Base-by-base conservation (phyloP, 352 stramenopile species). In the Phytopythium montanum region DNA sequence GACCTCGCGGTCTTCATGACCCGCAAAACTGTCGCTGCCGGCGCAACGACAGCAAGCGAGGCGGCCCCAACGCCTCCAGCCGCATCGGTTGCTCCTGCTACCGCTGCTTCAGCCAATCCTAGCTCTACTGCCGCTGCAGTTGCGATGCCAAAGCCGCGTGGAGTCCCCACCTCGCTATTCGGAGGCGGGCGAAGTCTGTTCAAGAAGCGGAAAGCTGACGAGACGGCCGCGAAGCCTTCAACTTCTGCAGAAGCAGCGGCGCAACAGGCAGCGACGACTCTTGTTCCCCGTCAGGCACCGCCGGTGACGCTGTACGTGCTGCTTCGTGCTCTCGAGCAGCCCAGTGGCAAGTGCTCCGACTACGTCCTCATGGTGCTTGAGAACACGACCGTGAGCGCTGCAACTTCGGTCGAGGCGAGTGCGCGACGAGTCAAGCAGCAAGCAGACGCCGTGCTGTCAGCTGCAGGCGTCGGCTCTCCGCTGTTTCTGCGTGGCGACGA, bases 401-500 rank as follows among this genome's bases (percentile, higher is more conserved):
- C 31, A 1, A 61, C 45, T 19, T 39, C 42, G 2, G 56, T 85
- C 2, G 64, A 74, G 34, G 34, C 51, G n/a, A 14, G 33, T 12
- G 51, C 65, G 19, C 60, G 56, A 0, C 36, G 64, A 6, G 12
- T 78, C 0, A 63, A 70, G 36, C 44, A 57, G 1, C 64, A 73
- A 1, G 55, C 60, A 13, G 46, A 68, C 19, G 14, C 9, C 10
- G n/a, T 60, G 8, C 39, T 62, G 5, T 42, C 54, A 2, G 13
- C 54, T 14, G 19, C 49, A 23, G 49, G 29, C 0, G 31, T 42
- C 5, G 49, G 49, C 9, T 29, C 64, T 0, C 5, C 28, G 12
- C 60, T 61, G 0, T 19, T 53, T 5, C 74, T 66, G 13, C 70
- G 58, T 18, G 78, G 81, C n/a, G 65, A 88, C 29, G 78, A 87